Conservation (phyloP, 2,329 filamentous ascomycete genomes). For the Fusarium sterilihyphosum region DNA sequence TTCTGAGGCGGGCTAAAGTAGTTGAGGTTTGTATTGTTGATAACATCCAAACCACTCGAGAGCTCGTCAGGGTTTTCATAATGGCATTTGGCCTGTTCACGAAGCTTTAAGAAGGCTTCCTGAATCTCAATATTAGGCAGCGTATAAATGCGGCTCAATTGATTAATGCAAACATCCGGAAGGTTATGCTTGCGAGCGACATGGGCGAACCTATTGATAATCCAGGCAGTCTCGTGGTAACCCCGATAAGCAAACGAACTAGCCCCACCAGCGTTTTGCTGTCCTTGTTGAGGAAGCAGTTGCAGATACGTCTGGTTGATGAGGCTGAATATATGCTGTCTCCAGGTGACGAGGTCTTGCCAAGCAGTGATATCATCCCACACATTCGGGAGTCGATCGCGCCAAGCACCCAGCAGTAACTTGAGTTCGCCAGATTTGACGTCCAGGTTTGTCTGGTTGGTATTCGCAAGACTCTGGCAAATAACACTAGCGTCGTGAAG, state of each 20-base stretch:
- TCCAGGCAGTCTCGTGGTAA: constrained; percentile 99
- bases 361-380: constrained; percentile 99
- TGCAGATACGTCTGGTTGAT: constrained; percentile 95
- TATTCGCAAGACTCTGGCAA: constrained; percentile 87
- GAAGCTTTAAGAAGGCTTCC: constrained; percentile 95
- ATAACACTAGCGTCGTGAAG: constrained; percentile 98
- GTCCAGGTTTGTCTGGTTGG: constrained; percentile 86
- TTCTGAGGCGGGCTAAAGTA: constrained; percentile 98
- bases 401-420: constrained; percentile 91
- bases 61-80: constrained; percentile 96
- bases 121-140: constrained; percentile 99
- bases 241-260: constrained; percentile 92
- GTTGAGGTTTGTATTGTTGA: constrained; percentile 99
- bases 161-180: constrained; percentile 95
- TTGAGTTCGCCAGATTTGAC: constrained; percentile 96
- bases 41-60: constrained; percentile 92
- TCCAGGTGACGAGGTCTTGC: constrained; percentile 99
- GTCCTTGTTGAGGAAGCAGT: constrained; percentile 79
- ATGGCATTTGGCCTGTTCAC: constrained; percentile 99
- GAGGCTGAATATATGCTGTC: constrained; percentile 97
- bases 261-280: constrained; percentile 83
- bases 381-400: constrained; percentile 93
- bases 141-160: constrained; percentile 97
- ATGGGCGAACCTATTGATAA: constrained; percentile 98
- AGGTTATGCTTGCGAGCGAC: constrained; percentile 97